phyloP scores from a whole-genome alignment of 805 yeast genomes.

The Nakazawaea ishiwadae region DNA sequence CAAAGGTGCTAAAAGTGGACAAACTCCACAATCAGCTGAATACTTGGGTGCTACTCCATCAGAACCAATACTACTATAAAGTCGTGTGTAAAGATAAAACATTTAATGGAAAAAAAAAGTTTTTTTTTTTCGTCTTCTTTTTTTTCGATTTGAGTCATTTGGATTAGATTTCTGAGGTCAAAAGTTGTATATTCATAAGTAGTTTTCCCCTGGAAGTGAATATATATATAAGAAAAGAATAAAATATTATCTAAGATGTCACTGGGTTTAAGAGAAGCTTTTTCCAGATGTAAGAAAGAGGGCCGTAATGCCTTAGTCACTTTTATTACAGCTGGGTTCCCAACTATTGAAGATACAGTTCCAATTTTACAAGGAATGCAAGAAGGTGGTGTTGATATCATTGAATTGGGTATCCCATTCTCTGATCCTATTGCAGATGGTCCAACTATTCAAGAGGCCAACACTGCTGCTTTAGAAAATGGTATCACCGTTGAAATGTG shows the following conservation, averaged over 20 bases:
- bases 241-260: too few species aligned
- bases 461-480: slow-evolving; percentile 74
- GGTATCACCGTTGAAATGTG: slow-evolving; percentile 71
- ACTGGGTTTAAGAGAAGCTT: slow-evolving; percentile 51
- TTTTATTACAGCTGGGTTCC: slow-evolving; percentile 92
- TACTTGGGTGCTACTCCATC: slow-evolving; percentile 10
- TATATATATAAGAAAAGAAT: too few species aligned
- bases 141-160: neutral
- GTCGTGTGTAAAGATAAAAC: neutral
- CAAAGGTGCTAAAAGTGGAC: slow-evolving; percentile 1
- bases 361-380: slow-evolving; percentile 86
- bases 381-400: slow-evolving; percentile 91
- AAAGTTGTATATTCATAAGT: neutral
- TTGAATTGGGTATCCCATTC: slow-evolving; percentile 94
- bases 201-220: neutral
- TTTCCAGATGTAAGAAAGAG: slow-evolving; percentile 54
- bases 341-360: slow-evolving; percentile 81
- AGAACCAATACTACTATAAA: slow-evolving; percentile 9
- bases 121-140: neutral
- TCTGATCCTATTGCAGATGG: slow-evolving; percentile 99
- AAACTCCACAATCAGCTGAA: slow-evolving; percentile 4
- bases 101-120: neutral
- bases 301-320: slow-evolving; percentile 86
- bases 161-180: too few species aligned
- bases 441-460: slow-evolving; percentile 90